Evolutionary conservation across 306 rosid species (phyloP), one percentile per base, ranked within the genome.

Genomic region (Vicia faba): DNA sequence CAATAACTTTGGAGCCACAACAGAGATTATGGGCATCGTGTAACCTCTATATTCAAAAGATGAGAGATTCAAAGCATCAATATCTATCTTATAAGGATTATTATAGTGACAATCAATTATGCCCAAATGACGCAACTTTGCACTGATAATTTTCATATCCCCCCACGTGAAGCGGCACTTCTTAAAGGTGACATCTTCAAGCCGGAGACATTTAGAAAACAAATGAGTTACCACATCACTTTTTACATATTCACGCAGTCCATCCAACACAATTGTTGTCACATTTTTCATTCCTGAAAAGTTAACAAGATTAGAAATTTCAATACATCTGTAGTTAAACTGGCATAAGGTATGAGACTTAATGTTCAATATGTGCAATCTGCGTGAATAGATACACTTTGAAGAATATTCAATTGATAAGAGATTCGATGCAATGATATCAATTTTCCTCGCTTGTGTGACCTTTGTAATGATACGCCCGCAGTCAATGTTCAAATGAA

Each of bases 61-160:
- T 29, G 39, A 14, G 5, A 57, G 63, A 28, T 57, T 57, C 12
- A 31, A 57, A n/a, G 41, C 41, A 57, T 57, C 40, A 5, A 57
- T 29, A 57, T n/a, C 39, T 29, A 29, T 57, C 11, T 16, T 15
- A 49, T 8, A 9, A 10, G 3, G 1, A 9, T 0, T 6, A 0
- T 9, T 2, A 14, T 0, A 8, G 3, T 0, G 23, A 57, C 40
- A 57, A 1, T 57, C 41, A 29, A 29, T 57, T n/a, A 57, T 57
- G 5, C 33, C 29, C 41, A 36, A 36, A 36, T 36, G 11, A 7
- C 41, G 41, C 11, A 36, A 8, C 41, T 36, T 36, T 36, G 41
- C 0, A 36, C 41, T 36, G 41, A 10, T 36, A 7, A 36, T 8
- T 7, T 36, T 36, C 41, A 36, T 7, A 36, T 36, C 10, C 8